A percentile compares a stretch with the other conserved stretches of the same genome.
Conservation (phyloP, 495 filamentous ascomycete genomes). For the Aspergillus heteromorphus region DNA sequence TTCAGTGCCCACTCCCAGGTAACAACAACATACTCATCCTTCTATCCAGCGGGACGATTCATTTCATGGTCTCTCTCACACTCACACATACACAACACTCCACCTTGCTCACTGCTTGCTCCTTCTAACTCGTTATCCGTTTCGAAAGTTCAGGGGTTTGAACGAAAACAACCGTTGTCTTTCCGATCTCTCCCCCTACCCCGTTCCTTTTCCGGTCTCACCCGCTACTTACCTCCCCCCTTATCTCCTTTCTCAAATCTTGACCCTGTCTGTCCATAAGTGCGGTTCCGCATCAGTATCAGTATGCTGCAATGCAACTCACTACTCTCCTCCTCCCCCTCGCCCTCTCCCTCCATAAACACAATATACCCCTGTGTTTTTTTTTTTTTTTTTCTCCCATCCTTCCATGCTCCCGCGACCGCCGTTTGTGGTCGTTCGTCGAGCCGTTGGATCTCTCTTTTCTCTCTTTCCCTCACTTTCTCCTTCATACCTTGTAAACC, state of each 20-base stretch:
- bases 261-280: background rate
- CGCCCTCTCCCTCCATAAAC: background rate
- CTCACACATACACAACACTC: background rate
- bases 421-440: background rate
- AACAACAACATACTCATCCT: constrained; percentile 4
- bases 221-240: no score
- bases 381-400: background rate
- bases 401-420: background rate
- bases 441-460: background rate
- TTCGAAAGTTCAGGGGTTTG: background rate
- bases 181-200: background rate
- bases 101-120: constrained; percentile 2
- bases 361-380: no score
- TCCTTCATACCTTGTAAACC: background rate
- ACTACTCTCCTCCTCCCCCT: background rate
- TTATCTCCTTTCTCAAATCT: background rate
- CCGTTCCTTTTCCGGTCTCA: background rate
- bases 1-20: constrained; percentile 12
- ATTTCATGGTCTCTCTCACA: background rate
- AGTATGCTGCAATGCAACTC: no score
- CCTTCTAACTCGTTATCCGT: background rate
- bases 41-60: constrained; percentile 2
- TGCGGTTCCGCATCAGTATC: background rate
- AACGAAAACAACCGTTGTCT: background rate
- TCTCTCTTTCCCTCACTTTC: no score